Evolutionary conservation across 768 basidiomycete species (phyloP), one percentile per base, ranked within the genome.

Genomic region (Amylocystis lapponica): DNA sequence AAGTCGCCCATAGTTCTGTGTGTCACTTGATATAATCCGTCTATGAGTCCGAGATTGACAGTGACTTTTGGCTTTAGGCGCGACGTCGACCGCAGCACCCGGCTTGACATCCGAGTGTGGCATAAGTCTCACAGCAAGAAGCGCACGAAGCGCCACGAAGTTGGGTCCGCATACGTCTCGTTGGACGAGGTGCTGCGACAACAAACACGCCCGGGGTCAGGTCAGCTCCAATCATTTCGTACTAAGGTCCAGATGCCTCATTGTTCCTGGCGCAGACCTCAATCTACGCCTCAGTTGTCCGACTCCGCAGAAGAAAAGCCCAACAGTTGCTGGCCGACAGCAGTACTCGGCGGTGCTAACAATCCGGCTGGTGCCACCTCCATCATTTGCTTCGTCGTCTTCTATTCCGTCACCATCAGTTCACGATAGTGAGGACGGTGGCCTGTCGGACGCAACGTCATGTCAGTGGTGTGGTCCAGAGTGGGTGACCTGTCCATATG

Each of bases 121-220:
- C 69, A 80, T 41, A 70, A 67, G 16, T 70, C 83, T 0, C 67
- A 69, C 33, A 78, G 73, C 56, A 87, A 83, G 67, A 83, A 79
- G 57, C 58, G 64, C 20, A 79, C 75, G 53, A 79, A 71, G 54
- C 69, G 71, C 1, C 70, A 62, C 29, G 64, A 83, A 3, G 72
- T 86, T 0, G 84, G 77, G 0, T 70, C 64, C 0, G 67, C 73
- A 0, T 61, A 63, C 8, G 66, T 77, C 51, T 67, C 76, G 1
- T 56, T 86, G 2, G 69, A 67, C 4, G 83, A 83, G 29, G 56
- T 82, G 30, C 40, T 70, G 27, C 75, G 69, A 48, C 72, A 64
- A 50, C 74, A 78, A 40, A 72, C 69, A 11, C 48, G 52, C 3
- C 45, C 53, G 11, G 71, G 71, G 9, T 60, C 61, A 16, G 68